phyloP scores from a whole-genome alignment of 1,284 basidiomycete species.

The Naganishia liquefaciens region DNA sequence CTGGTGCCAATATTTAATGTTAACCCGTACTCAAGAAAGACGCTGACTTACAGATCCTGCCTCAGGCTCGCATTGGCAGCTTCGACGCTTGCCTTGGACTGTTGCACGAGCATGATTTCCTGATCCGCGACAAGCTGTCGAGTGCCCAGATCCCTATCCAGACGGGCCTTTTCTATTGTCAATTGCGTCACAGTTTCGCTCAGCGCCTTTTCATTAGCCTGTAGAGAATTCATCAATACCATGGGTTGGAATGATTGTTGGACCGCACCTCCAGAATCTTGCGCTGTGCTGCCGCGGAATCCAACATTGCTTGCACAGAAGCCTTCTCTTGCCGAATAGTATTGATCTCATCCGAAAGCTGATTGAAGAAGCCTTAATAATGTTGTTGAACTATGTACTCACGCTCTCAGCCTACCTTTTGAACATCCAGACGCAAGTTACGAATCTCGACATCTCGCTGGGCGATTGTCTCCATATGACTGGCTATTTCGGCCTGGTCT shows the following conservation, averaged over 20 bases:
- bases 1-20: not conserved
- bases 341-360: slow-evolving; percentile 25
- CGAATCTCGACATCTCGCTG: slow-evolving; percentile 29
- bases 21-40: too few species aligned
- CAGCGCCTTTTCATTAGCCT: slow-evolving; percentile 28
- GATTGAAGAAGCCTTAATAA: not conserved
- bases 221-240: not conserved
- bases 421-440: slow-evolving; percentile 16
- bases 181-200: slow-evolving; percentile 16
- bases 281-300: slow-evolving; percentile 25
- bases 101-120: slow-evolving; percentile 18
- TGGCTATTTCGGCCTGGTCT: slow-evolving; percentile 24
- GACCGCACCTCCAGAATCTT: slow-evolving; percentile 26
- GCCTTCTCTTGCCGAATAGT: slow-evolving; percentile 25
- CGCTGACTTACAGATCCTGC: slow-evolving; percentile 27
- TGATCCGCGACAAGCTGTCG: slow-evolving; percentile 26
- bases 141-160: slow-evolving; percentile 25
- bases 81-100: slow-evolving; percentile 20
- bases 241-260: not conserved
- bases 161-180: slow-evolving; percentile 28
- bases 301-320: slow-evolving; percentile 15
- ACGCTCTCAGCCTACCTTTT: slow-evolving; percentile 1
- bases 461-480: slow-evolving; percentile 23
- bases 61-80: slow-evolving; percentile 16
- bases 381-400: not conserved